Evolutionary conservation across 1,284 basidiomycete genomes (phyloP).

Genomic region (Ceratobasidium sp.): DNA sequence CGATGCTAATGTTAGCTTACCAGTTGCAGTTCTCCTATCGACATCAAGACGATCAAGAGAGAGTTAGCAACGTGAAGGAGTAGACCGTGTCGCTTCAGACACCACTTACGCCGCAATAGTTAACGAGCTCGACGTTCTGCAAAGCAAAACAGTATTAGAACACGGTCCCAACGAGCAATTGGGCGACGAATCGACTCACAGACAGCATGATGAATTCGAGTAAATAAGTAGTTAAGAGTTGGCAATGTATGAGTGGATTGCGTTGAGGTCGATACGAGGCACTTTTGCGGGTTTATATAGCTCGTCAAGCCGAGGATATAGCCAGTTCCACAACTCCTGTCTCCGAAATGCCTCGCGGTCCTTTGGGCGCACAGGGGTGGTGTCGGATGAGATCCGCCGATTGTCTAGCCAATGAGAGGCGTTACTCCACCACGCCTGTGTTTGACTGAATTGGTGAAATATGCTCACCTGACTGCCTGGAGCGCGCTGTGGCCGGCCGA

Average conservation of each 20-base stretch:
- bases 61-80: background rate
- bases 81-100: background rate
- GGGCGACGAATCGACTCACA: background rate
- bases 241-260: background rate
- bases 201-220: background rate
- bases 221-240: background rate
- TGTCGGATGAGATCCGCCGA: background rate
- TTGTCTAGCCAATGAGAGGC: background rate
- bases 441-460: too few relatives aligned
- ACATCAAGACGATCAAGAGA: background rate
- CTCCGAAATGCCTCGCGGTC: background rate
- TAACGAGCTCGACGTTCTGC: slow-evolving; percentile 9
- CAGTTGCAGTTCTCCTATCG: slow-evolving; percentile 6
- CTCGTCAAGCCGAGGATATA: background rate
- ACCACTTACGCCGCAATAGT: slow-evolving; percentile 15
- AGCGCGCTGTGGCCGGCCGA: too few relatives aligned
- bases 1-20: background rate
- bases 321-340: background rate
- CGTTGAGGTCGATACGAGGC: background rate
- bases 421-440: background rate
- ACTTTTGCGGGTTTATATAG: slow-evolving; percentile 5
- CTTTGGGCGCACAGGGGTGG: background rate
- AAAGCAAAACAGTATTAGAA: background rate
- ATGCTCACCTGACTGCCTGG: background rate
- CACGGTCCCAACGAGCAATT: background rate